Base-by-base conservation (phyloP, 148 eudicot species). In the Agrostemma githago region DNA sequence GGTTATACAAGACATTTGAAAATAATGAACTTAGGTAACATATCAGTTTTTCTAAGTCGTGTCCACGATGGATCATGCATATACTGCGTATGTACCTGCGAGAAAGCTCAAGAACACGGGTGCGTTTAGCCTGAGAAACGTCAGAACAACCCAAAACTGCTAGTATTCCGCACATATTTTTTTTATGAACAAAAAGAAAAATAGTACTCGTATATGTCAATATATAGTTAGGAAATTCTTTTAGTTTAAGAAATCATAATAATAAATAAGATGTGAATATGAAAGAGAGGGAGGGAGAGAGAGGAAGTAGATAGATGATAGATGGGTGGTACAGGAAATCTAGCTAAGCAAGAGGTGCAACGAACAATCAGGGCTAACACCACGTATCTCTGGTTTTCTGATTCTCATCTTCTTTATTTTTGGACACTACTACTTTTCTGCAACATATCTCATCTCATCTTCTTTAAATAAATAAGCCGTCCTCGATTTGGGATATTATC, bases 141-240 rank as follows among this genome's bases (percentile, higher is more conserved):
- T 90, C 97, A 17, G 94, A 84, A 57, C 98, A 93, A 46, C 98
- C 92, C 76, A 93, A 78, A 66, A 93, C 94, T 0, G 98, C 98
- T 12, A 91, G 79, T 15, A 93, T 91, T 66, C 98, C 96, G 76
- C 98, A 93, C 98, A 91, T 93, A 4, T 26, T 76, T 42, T 4
- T 4, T 26, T 73, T 34, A 40, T 2, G 4, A 64, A 20, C 21
- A 19, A 73, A 3, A 54, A 58, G 62, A 3, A 54, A 58, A 14
- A 39, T 8, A 8, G 53, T 26, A n/a, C n/a, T n/a, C n/a, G n/a
- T n/a, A 1, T 38, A 16, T 59, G 11, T 58, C 19, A 71, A 2
- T 26, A 26, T 26, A 26, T 26, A 26, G 34, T 62, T 4, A 15
- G 4, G 3, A 58, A 58, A 37, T 72, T 26, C 34, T 1, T 26